These are phyloP conservation scores for Brassica carinata DNA, from an alignment of 345 rosid species.

Conservation along the genomic window DNA sequence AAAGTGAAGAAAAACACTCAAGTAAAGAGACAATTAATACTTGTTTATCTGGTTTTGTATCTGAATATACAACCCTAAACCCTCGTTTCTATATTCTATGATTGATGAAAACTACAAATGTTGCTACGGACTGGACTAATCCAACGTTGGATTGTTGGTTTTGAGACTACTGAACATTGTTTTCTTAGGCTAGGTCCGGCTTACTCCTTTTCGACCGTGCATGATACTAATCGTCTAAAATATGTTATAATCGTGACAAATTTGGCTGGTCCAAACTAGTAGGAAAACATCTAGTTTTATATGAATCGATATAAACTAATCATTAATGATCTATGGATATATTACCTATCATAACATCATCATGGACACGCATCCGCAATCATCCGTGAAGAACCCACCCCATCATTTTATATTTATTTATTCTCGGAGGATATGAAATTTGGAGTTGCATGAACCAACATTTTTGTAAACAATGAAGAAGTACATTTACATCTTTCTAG, in stretches of 20 bases:
- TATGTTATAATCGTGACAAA: background rate
- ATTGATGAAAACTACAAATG: slow-evolving; percentile 4
- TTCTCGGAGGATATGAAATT: slow-evolving; percentile 7
- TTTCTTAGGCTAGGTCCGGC: background rate
- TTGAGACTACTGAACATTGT: background rate
- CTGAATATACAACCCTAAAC: slow-evolving; percentile 19
- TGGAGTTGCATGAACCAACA: background rate
- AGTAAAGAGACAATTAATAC: background rate
- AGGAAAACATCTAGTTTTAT: background rate
- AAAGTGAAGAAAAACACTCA: background rate
- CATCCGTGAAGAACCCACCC: slow-evolving; percentile 3
- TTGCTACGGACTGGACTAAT: background rate
- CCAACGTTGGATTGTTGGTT: background rate
- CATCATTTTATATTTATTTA: slow-evolving; percentile 4
- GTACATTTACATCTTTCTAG: slow-evolving; percentile 15
- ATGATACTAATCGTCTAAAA: background rate
- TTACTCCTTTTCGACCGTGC: background rate
- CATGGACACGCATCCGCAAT: background rate
- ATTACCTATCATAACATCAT: background rate
- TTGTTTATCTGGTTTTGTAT: slow-evolving; percentile 7
- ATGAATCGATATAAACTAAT: background rate
- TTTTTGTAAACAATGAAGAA: slow-evolving; percentile 10
- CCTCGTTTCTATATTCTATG: background rate
- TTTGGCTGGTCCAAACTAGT: background rate
- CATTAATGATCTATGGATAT: background rate